These are phyloP conservation scores for Hyaloscypha bicolor DNA, from an alignment of 495 filamentous ascomycete species.

Conservation along the genomic window DNA sequence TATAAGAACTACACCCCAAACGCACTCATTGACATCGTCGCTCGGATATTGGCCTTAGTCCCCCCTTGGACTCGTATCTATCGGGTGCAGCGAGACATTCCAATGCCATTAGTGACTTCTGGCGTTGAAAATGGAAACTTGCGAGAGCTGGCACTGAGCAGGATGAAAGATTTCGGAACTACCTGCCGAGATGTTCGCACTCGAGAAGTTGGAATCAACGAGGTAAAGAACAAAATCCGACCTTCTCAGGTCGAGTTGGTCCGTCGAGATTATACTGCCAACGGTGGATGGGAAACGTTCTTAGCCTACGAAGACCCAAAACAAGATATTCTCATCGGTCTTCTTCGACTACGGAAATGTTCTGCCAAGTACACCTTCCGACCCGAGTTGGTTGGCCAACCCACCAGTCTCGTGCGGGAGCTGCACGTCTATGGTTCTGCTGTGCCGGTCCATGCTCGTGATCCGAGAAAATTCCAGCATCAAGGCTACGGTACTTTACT, in stretches of 20 bases:
- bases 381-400: conserved; percentile 80
- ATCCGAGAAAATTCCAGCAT: conserved; percentile 96
- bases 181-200: conserved; percentile 97
- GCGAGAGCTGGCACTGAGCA: conserved; percentile 84
- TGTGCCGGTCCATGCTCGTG: conserved; percentile 90
- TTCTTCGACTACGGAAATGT: conserved; percentile 90
- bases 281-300: conserved; percentile 98
- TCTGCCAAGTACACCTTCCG: conserved; percentile 88
- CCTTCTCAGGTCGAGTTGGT: conserved; percentile 96
- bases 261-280: conserved; percentile 92
- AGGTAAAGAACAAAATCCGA: conserved; percentile 97
- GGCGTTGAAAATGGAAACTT: conserved; percentile 98
- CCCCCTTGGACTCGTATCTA: conserved; percentile 99
- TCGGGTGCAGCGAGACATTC: conserved; percentile 96
- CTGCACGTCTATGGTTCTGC: conserved; percentile 96
- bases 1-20: conserved; percentile 99
- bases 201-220: conserved; percentile 95
- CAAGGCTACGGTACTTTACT: conserved; percentile 94
- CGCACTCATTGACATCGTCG: conserved; percentile 91
- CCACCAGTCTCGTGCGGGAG: conserved; percentile 89
- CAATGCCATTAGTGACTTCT: conserved; percentile 95
- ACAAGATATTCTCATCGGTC: conserved; percentile 93
- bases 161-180: conserved; percentile 99
- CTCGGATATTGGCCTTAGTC: conserved; percentile 89
- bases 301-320: conserved; percentile 97